Evolutionary conservation across 306 rosid species (phyloP).

Genomic region (Vicia sativa): DNA sequence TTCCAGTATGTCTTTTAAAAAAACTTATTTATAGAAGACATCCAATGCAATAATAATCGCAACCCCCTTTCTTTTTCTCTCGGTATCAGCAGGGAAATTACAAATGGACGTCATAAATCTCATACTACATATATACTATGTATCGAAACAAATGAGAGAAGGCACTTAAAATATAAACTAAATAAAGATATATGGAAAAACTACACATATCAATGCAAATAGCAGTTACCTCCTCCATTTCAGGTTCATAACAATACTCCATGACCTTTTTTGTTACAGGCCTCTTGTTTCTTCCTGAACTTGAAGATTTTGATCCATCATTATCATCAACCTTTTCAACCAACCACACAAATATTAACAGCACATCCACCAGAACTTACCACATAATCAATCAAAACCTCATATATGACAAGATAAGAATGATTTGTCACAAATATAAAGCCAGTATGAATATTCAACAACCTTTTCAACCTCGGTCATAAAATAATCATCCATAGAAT

Average conservation of each 20-base stretch:
- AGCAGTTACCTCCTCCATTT: constrained; percentile 90
- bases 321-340: constrained; percentile 70
- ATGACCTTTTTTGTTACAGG: constrained; percentile 73
- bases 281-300: constrained; percentile 80
- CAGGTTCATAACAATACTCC: constrained; percentile 99
- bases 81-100: constrained; percentile 8
- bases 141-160: constrained; percentile 23
- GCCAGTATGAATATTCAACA: constrained; percentile 8
- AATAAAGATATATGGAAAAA: constrained; percentile 17
- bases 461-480: constrained; percentile 99
- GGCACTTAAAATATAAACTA: constrained; percentile 22
- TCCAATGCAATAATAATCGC: background rate
- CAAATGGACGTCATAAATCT: constrained; percentile 16
- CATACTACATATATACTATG: background rate
- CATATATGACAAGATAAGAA: constrained; percentile 18
- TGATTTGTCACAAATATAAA: constrained; percentile 18
- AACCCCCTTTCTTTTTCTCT: background rate
- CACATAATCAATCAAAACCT: constrained; percentile 17
- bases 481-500: constrained; percentile 97
- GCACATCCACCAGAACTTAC: constrained; percentile 23
- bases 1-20: constrained; percentile 11
- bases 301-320: constrained; percentile 66
- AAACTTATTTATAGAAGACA: constrained; percentile 7
- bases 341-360: constrained; percentile 34
- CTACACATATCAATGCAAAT: constrained; percentile 22